Conservation (phyloP, 2,329 filamentous ascomycete genomes). For the Exophiala alcalophila region DNA sequence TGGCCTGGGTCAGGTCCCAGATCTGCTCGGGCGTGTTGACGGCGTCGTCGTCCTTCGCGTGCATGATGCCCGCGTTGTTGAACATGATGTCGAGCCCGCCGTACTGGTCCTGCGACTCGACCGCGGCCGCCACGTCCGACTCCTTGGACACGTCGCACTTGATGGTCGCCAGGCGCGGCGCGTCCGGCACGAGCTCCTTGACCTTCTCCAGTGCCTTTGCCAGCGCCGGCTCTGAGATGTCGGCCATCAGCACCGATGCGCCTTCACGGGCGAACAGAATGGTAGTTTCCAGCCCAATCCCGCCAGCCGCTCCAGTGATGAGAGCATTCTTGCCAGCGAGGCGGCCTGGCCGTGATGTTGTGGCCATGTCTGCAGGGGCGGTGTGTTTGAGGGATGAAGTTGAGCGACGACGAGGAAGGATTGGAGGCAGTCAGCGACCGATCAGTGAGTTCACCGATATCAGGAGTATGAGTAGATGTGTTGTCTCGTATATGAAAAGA, state of each 20-base stretch:
- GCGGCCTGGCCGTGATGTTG: constrained; percentile 39
- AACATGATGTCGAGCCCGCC: constrained; percentile 89
- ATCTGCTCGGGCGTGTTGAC: constrained; percentile 82
- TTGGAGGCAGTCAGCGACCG: too few relatives aligned
- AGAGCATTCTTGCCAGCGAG: constrained; percentile 64
- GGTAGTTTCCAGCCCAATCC: constrained; percentile 87
- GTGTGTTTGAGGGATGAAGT: background rate
- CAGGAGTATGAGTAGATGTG: too few relatives aligned
- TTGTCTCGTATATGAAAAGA: too few relatives aligned
- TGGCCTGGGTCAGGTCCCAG: constrained; percentile 89
- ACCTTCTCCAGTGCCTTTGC: constrained; percentile 74
- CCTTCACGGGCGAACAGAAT: constrained; percentile 90
- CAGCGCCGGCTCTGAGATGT: constrained; percentile 76
- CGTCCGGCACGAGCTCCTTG: constrained; percentile 65
- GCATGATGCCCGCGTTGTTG: constrained; percentile 98
- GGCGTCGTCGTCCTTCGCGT: constrained; percentile 74
- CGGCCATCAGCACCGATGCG: constrained; percentile 78
- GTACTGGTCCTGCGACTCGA: constrained; percentile 75
- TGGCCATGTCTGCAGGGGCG: constrained; percentile 9
- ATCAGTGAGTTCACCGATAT: too few relatives aligned
- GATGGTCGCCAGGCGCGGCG: constrained; percentile 40
- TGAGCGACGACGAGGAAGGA: background rate
- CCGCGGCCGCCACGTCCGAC: constrained; percentile 68
- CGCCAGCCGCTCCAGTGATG: constrained; percentile 52
- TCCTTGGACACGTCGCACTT: constrained; percentile 88